Conservation (phyloP, 805 yeast species). For the Candida pseudofarinosa region DNA sequence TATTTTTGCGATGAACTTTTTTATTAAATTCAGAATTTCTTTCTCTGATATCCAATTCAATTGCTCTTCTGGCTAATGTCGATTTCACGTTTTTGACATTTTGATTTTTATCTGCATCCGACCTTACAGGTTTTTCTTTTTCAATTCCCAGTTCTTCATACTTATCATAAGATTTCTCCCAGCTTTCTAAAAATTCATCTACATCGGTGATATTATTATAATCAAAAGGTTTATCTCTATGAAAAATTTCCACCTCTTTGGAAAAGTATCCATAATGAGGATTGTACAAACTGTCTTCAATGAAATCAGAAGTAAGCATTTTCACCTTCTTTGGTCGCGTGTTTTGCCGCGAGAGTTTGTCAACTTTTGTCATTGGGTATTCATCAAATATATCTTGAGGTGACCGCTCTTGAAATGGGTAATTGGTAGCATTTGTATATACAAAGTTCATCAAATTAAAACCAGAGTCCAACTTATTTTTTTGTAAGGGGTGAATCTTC, state of each 20-base stretch:
- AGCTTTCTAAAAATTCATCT: conserved; percentile 65
- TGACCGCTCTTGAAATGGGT: conserved; percentile 33
- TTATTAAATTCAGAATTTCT: conserved; percentile 11
- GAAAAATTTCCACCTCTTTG: conserved; percentile 72
- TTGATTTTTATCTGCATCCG: conserved; percentile 7
- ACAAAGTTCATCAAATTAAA: conserved; percentile 30
- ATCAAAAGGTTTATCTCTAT: conserved; percentile 60
- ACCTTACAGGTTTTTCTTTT: conserved; percentile 8
- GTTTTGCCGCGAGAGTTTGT: conserved; percentile 26
- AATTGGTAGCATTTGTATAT: conserved; percentile 37
- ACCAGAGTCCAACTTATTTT: conserved; percentile 4
- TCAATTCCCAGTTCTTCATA: conserved; percentile 34
- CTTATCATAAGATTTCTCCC: conserved; percentile 60
- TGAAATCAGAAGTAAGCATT: conserved; percentile 76
- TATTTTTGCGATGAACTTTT: conserved; percentile 18
- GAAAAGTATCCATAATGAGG: conserved; percentile 81
- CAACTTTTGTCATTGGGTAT: conserved; percentile 31
- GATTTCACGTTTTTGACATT: conserved; percentile 2
- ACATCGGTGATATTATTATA: conserved; percentile 54
- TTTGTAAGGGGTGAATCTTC: conserved; percentile 23
- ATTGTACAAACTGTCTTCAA: conserved; percentile 80
- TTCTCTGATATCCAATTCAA: conserved; percentile 22
- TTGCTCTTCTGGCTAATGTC: conserved; percentile 25
- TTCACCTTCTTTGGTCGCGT: conserved; percentile 58
- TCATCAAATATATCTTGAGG: conserved; percentile 38